Conservation (phyloP, 2,329 filamentous ascomycete species). For the Microsporum ferrugineum region DNA sequence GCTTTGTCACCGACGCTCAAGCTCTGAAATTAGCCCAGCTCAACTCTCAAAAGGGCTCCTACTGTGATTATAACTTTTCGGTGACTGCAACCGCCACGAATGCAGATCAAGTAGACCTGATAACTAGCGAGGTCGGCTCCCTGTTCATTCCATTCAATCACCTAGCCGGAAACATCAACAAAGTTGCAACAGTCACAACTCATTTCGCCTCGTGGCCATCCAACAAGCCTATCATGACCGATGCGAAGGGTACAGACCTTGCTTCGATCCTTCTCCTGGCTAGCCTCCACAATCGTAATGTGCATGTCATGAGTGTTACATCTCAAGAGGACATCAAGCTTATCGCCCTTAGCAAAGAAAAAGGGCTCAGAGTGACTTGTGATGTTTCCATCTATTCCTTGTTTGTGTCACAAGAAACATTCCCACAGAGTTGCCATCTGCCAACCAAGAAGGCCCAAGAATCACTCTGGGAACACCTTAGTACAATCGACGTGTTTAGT, state of each 20-base stretch:
- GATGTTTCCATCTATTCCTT: slow-evolving; percentile 71
- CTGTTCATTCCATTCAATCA: slow-evolving; percentile 76
- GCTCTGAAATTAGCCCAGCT: slow-evolving; percentile 61
- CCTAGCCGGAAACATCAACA: slow-evolving; percentile 70
- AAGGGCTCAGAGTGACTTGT: slow-evolving; percentile 71
- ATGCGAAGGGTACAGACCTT: slow-evolving; percentile 68
- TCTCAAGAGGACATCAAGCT: slow-evolving; percentile 68
- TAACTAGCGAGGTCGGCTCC: slow-evolving; percentile 63
- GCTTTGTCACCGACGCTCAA: slow-evolving; percentile 59
- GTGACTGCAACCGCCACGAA: slow-evolving; percentile 63
- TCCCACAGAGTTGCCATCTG: slow-evolving; percentile 54
- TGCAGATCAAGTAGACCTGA: slow-evolving; percentile 60
- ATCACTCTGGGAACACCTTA: slow-evolving; percentile 62
- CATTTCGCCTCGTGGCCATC: slow-evolving; percentile 69
- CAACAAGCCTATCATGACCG: slow-evolving; percentile 69
- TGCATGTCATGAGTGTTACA: slow-evolving; percentile 71
- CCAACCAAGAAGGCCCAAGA: slow-evolving; percentile 58
- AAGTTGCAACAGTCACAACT: slow-evolving; percentile 65
- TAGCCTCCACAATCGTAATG: slow-evolving; percentile 64
- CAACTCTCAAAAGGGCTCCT: slow-evolving; percentile 55
- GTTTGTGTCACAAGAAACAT: slow-evolving; percentile 62
- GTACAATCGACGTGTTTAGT: slow-evolving; percentile 66
- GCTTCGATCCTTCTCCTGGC: slow-evolving; percentile 69
- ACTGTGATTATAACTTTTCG: slow-evolving; percentile 71
- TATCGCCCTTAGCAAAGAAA: slow-evolving; percentile 66